These are phyloP conservation scores for Flaveria bidentis DNA, from an alignment of 129 eudicot species.

Conservation along the genomic window DNA sequence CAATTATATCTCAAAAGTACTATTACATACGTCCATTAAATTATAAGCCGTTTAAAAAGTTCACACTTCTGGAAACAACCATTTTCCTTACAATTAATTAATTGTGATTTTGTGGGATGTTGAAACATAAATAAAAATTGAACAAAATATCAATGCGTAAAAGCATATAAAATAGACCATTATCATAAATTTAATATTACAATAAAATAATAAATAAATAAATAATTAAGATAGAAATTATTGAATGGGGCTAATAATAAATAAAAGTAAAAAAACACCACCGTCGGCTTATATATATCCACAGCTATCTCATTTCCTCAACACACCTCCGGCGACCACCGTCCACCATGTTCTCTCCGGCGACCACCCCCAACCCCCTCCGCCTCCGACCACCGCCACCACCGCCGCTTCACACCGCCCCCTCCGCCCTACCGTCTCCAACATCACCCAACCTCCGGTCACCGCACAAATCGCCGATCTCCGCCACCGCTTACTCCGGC, in stretches of 20 bases:
- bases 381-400: conserved; percentile 37
- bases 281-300: conserved; percentile 32
- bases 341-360: conserved; percentile 29
- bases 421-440: conserved; percentile 13
- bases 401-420: conserved; percentile 20
- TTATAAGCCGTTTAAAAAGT: background rate
- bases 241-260: background rate
- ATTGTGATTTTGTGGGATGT: background rate
- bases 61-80: too few species aligned
- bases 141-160: background rate
- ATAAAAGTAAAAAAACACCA: background rate
- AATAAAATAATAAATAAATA: background rate
- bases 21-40: background rate
- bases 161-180: background rate
- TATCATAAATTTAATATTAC: background rate
- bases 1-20: background rate
- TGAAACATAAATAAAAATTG: too few species aligned
- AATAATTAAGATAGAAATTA: background rate
- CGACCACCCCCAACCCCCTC: conserved; percentile 29
- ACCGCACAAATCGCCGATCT: conserved; percentile 33
- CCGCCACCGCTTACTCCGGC: conserved; percentile 41
- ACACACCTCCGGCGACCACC: conserved; percentile 2
- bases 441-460: conserved; percentile 33
- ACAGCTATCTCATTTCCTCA: conserved; percentile 18
- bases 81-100: background rate